Percentiles rank a stretch among this genome's conserved stretches.
Conservation (phyloP, 2,329 filamentous ascomycete species). For the Nothophaeocryptopus gaeumannii region DNA sequence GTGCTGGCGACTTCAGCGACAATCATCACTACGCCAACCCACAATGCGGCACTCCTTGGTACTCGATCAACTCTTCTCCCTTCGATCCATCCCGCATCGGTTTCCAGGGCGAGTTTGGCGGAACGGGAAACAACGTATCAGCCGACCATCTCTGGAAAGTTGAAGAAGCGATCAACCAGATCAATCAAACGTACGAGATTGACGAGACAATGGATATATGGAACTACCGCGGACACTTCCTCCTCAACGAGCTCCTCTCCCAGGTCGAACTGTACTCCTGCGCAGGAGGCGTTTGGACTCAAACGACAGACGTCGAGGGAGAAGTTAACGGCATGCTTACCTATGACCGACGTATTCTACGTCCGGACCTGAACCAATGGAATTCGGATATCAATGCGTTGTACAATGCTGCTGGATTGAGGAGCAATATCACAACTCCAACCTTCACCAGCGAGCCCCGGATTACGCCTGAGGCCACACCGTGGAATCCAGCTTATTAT, state of each 20-base stretch:
- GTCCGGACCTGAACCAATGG: conserved; percentile 55
- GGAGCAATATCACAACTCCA: conserved; percentile 21
- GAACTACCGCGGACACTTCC: conserved; percentile 62
- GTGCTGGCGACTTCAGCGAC: conserved; percentile 64
- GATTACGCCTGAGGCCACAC: conserved; percentile 5
- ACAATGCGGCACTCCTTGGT: conserved; percentile 68
- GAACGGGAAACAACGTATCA: conserved; percentile 63
- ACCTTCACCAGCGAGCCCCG: conserved; percentile 2
- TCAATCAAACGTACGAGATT: conserved; percentile 68
- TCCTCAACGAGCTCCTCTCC: conserved; percentile 48
- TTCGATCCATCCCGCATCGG: conserved; percentile 61
- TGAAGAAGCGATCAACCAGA: conserved; percentile 54
- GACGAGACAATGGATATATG: conserved; percentile 57
- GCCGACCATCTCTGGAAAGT: conserved; percentile 66
- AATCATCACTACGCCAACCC: conserved; percentile 71
- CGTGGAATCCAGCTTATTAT: conserved; percentile 17
- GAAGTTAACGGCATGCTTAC: conserved; percentile 71
- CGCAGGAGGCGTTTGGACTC: conserved; percentile 68
- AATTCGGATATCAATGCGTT: conserved; percentile 57
- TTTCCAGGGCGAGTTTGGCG: conserved; percentile 70
- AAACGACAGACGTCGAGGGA: conserved; percentile 68
- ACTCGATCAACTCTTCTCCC: conserved; percentile 55
- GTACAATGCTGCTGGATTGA: conserved; percentile 51
- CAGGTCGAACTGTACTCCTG: conserved; percentile 58
- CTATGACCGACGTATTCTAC: conserved; percentile 57